Conservation (phyloP, 768 basidiomycete genomes). For the Mycena capillaripes region DNA sequence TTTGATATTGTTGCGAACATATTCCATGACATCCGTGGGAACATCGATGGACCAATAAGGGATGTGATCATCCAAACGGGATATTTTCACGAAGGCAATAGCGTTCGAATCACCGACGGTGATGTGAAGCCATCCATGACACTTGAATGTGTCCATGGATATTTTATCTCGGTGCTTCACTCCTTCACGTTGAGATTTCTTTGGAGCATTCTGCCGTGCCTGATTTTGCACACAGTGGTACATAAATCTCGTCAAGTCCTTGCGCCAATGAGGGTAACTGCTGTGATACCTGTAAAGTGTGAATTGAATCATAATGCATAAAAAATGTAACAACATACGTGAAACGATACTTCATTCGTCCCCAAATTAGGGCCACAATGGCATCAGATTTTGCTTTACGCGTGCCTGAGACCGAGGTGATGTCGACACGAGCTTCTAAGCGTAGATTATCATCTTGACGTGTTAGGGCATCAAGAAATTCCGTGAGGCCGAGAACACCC, state of each 20-base stretch:
- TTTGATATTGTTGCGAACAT: not conserved
- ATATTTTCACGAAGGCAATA: slow-evolving; percentile 4
- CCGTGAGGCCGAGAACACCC: not conserved
- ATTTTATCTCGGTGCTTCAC: not conserved
- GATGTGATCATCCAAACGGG: not conserved
- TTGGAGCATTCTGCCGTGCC: not conserved
- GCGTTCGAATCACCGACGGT: not conserved
- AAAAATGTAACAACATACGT: not conserved
- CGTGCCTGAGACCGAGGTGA: not conserved
- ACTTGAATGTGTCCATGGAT: not conserved
- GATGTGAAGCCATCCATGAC: slow-evolving; percentile 12
- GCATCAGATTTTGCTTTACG: not conserved
- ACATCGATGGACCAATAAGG: slow-evolving; percentile 4
- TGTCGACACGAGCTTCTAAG: not conserved
- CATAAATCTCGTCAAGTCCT: not conserved
- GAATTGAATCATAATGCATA: not conserved
- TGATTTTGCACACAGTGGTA: slow-evolving; percentile 2
- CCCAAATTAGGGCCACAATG: not conserved
- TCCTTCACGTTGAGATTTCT: not conserved
- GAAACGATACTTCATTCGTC: not conserved
- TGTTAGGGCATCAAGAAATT: not conserved
- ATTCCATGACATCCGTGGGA: not conserved
- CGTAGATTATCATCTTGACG: not conserved
- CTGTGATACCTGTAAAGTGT: slow-evolving; percentile 1
- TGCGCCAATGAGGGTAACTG: not conserved